phyloP scores from a whole-genome alignment of 2,329 filamentous ascomycete genomes.

The Cyphellophora attinorum region DNA sequence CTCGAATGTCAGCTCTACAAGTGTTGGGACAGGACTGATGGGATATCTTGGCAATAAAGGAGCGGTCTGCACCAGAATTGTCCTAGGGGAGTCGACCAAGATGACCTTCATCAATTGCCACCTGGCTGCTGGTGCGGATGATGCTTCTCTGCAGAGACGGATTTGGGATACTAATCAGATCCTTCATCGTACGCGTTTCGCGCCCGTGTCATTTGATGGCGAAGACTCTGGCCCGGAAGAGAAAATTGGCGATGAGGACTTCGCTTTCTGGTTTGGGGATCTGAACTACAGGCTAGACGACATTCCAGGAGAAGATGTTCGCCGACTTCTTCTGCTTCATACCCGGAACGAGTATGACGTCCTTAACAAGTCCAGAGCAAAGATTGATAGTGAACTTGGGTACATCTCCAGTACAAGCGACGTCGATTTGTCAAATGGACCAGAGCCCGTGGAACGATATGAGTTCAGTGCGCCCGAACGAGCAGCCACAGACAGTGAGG shows the following conservation, averaged over 20 bases:
- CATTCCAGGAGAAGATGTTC: slow-evolving; percentile 81
- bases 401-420: slow-evolving; percentile 11
- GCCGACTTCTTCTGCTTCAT: slow-evolving; percentile 73
- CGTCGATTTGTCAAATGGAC: slow-evolving; percentile 3
- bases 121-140: slow-evolving; percentile 76
- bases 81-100: slow-evolving; percentile 81
- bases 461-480: slow-evolving; percentile 30
- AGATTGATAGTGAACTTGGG: slow-evolving; percentile 20
- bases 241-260: slow-evolving; percentile 78
- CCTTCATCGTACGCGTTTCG: slow-evolving; percentile 64
- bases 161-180: slow-evolving; percentile 88
- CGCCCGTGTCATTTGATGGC: slow-evolving; percentile 58
- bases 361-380: slow-evolving; percentile 27
- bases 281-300: slow-evolving; percentile 88
- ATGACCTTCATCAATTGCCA: slow-evolving; percentile 89
- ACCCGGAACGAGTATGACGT: slow-evolving; percentile 66
- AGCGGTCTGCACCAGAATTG: slow-evolving; percentile 67
- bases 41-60: slow-evolving; percentile 97
- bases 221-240: slow-evolving; percentile 54
- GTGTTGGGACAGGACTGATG: slow-evolving; percentile 79
- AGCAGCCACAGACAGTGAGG: slow-evolving; percentile 35
- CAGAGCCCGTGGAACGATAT: slow-evolving; percentile 5
- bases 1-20: slow-evolving; percentile 70
- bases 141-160: slow-evolving; percentile 65
- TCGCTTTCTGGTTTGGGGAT: slow-evolving; percentile 93